A percentile compares a stretch with the other conserved stretches of the same genome.
These are phyloP conservation scores for Eucalyptus tenuipes DNA, from an alignment of 345 rosid species.

Conservation along the genomic window DNA sequence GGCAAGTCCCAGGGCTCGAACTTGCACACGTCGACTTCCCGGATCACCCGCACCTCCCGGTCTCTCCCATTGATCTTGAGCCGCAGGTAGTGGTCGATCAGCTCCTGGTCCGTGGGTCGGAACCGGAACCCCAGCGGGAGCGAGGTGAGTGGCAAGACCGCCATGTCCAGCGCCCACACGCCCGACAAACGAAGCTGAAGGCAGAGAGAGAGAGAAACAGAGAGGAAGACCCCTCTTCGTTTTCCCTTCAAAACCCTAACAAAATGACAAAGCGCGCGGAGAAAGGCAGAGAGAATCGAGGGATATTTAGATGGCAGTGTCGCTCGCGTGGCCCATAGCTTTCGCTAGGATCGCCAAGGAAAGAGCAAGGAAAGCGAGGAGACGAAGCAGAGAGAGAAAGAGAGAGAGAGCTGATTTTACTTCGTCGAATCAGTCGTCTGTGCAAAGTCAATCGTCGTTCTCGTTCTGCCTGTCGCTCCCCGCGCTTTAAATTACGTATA, in stretches of 20 bases:
- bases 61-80: conserved; percentile 64
- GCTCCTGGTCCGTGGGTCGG: conserved; percentile 84
- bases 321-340: background rate
- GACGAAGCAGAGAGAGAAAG: background rate
- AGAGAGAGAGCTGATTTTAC: background rate
- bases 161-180: conserved; percentile 4
- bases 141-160: conserved; percentile 32
- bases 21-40: conserved; percentile 81
- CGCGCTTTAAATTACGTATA: background rate
- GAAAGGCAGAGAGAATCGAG: background rate
- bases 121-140: conserved; percentile 83
- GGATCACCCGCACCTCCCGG: conserved; percentile 43
- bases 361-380: background rate
- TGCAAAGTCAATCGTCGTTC: background rate
- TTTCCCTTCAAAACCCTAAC: background rate
- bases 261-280: background rate
- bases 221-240: background rate
- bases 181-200: background rate
- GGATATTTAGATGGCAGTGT: background rate
- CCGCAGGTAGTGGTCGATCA: conserved; percentile 56
- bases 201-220: background rate
- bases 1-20: conserved; percentile 98
- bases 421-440: background rate
- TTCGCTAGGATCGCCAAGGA: background rate
- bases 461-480: background rate